Base-by-base conservation (phyloP, 306 rosid genomes). In the Medicago arabica region DNA sequence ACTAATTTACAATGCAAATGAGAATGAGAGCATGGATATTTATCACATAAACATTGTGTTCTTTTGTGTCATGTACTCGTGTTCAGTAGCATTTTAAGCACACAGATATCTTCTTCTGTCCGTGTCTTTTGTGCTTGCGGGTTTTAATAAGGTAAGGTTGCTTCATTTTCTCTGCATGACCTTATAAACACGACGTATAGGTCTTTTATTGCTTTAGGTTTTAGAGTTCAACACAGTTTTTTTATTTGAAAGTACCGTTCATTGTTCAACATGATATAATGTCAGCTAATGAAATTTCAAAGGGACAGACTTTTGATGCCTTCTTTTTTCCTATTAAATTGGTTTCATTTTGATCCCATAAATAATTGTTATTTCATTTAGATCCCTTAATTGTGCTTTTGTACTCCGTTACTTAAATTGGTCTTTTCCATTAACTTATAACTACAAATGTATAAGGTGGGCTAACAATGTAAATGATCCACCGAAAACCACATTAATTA, bases 101-200 rank as follows among this genome's bases (percentile, higher is more conserved):
- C 41, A 71, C 41, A 70, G 28, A 14, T 60, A 54, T 53, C 49
- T 17, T 72, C 67, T 18, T 69, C 74, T 72, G 21, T 60, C 57
- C 93, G 85, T 82, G 86, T 74, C 28, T 76, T 83, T 74, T 25
- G 80, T 81, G 81, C 85, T 80, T 75, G 67, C 44, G 73, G 72
- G 70, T 87, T 83, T 78, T 60, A 39, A 36, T 59, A 74, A 75
- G 77, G 75, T 76, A 83, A 76, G 75, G 57, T 41, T 51, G 6
- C 21, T 75, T 58, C 82, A 59, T 65, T 17, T 12, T 65, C 75
- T 79, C 41, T 77, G 69, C 66, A 36, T 81, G 85, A 68, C 64
- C 69, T 25, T 40, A 15, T 39, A 49, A 39, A 75, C 6, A 15
- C 67, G 64, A 63, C 53, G 46, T 74, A 25, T 18, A 31, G 78